Evolutionary conservation across 176 grass and related monocot genomes (phyloP).

Genomic region (Avena sativa): DNA sequence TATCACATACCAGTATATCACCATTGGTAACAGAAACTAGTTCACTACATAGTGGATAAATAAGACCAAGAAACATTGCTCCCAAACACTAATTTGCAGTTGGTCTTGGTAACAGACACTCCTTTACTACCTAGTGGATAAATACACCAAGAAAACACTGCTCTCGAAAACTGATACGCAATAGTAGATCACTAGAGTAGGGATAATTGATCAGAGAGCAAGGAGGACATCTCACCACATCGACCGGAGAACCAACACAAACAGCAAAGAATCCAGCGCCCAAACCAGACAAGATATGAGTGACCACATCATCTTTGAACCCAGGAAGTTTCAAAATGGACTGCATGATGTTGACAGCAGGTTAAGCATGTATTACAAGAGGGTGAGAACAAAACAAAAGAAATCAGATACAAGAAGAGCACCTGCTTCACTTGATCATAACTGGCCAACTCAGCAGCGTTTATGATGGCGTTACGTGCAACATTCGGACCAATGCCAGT

Average conservation of each 20-base stretch:
- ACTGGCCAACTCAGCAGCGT: conserved; percentile 91
- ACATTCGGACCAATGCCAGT: conserved; percentile 83
- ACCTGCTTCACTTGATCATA: conserved; percentile 99
- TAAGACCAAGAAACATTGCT: neutral
- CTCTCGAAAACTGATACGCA: too few relatives aligned
- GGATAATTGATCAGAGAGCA: neutral
- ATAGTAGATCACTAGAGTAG: neutral
- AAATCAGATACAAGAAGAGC: neutral
- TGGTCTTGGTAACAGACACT: conserved; percentile 1
- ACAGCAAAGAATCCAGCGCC: conserved; percentile 97
- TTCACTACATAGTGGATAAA: neutral
- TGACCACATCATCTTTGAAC: conserved; percentile 89
- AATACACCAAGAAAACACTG: neutral
- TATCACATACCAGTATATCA: neutral
- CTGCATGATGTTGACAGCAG: conserved; percentile 44
- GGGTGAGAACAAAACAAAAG: neutral
- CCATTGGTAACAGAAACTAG: neutral
- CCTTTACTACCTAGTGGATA: neutral
- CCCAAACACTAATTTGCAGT: neutral
- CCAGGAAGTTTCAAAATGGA: conserved; percentile 91
- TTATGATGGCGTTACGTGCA: conserved; percentile 88
- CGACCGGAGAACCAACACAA: conserved; percentile 92
- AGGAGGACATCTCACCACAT: conserved; percentile 68
- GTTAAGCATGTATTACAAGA: neutral
- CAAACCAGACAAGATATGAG: conserved; percentile 85